Base-by-base conservation (phyloP, 2,329 filamentous ascomycete genomes). In the Pleoardoris graminearum region DNA sequence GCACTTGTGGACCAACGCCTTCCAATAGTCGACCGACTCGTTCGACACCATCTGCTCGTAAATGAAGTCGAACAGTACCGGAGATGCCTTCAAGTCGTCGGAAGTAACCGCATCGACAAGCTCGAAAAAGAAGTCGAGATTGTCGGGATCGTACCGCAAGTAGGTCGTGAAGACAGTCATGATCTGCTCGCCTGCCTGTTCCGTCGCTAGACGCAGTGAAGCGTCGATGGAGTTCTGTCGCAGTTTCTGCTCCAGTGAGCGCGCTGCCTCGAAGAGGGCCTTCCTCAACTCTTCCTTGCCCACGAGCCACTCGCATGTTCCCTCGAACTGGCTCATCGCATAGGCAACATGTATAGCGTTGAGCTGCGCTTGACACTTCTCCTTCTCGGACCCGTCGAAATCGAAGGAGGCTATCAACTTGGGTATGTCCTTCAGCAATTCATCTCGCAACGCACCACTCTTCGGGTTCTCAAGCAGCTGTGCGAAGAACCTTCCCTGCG, bases 321-420 rank as follows among this genome's bases (percentile, higher is more conserved):
- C 82, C 12, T 83, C 76, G 63, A 85, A 87, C 25, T 84, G 82
- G 62, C 84, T 89, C 36, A 97, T 81, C 0, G 93, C 89, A 64
- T 93, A 84, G 17, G 94, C 85, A 29, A 94, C 81, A 65, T 96
- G 90, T 55, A 99, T 89, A 0, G 89, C 87, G 71, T 97, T 97
- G 69, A 97, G 86, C 48, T 90, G 83, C 25, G 89, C 87, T 35
- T 86, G 88, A 36, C 92, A 90, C 59, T 85, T 86, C 56, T 87
- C 84, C 49, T 87, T 84, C 3, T 78, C 79, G 7, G 84, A 78
- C 21, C 83, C 76, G 49, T 89, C 86, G 46, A 82, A 84, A 60
- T 85, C 88, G 21, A 84, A 81, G 38, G 83, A 81, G 42, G 83
- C 82, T 57, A 91, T 82, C 50, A 99, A 82, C 0, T 80, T 82